Evolutionary conservation across 225 moss, liverwort and hornwort genomes (phyloP).

Genomic region (Bryum argenteum): DNA sequence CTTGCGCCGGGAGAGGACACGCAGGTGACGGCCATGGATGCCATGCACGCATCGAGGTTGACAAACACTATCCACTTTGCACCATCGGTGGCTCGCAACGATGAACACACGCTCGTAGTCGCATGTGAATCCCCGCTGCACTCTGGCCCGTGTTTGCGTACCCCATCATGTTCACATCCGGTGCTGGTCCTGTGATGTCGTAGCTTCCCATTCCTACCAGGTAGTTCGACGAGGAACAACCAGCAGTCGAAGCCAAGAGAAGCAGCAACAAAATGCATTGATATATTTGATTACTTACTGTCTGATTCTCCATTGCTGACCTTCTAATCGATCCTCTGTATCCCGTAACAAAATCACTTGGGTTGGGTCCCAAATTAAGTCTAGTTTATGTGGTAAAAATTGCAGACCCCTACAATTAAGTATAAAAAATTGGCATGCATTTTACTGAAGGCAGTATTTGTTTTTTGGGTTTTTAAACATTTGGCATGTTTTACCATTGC

Average conservation of each 20-base stretch:
- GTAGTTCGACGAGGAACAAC: slow-evolving; percentile 42
- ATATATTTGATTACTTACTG: background rate
- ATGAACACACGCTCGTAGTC: slow-evolving; percentile 64
- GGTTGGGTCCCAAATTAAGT: too few species aligned
- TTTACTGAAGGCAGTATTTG: too few species aligned
- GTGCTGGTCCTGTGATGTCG: slow-evolving; percentile 89
- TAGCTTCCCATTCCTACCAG: slow-evolving; percentile 73
- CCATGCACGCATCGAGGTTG: slow-evolving; percentile 90
- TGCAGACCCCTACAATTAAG: too few species aligned
- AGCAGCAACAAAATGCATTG: background rate
- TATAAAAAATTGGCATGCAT: too few species aligned
- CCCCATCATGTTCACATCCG: slow-evolving; percentile 86
- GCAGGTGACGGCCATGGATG: slow-evolving; percentile 29
- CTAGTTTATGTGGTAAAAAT: too few species aligned
- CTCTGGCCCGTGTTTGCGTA: slow-evolving; percentile 70
- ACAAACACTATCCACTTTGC: slow-evolving; percentile 67
- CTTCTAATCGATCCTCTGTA: background rate
- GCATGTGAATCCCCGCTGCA: slow-evolving; percentile 68
- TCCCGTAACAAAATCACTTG: too few species aligned
- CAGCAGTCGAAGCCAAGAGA: background rate
- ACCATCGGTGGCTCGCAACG: slow-evolving; percentile 52
- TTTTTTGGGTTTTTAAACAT: too few species aligned
- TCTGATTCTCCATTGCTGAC: slow-evolving; percentile 13
- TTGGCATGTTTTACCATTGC: too few species aligned
- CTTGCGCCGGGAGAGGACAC: slow-evolving; percentile 64